Conservation (phyloP, 352 stramenopile genomes). For the Globisporangium echinulatum region DNA sequence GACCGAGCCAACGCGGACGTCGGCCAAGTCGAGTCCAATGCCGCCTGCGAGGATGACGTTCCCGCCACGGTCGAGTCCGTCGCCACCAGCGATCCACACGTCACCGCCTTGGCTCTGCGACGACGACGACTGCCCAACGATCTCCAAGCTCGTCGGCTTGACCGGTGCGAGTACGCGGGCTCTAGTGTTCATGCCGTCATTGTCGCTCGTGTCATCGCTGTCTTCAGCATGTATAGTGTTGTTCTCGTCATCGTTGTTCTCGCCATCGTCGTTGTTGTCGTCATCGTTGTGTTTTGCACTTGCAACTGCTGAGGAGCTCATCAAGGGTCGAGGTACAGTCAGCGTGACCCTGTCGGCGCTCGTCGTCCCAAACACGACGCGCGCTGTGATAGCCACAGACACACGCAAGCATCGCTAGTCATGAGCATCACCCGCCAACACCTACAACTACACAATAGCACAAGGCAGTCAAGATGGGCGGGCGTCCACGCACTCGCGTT, state of each 20-base stretch:
- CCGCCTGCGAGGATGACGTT: slow-evolving; percentile 44
- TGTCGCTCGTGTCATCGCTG: neutral
- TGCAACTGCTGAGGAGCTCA: neutral
- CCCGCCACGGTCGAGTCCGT: slow-evolving; percentile 36
- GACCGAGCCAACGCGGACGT: slow-evolving; percentile 29
- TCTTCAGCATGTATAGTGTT: neutral
- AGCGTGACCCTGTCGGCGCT: slow-evolving; percentile 13
- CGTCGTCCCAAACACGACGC: slow-evolving; percentile 16
- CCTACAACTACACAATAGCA: no score
- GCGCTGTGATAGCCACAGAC: neutral
- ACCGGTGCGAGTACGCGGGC: slow-evolving; percentile 5
- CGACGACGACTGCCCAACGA: slow-evolving; percentile 47
- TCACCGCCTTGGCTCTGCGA: slow-evolving; percentile 40
- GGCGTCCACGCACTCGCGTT: slow-evolving; percentile 29
- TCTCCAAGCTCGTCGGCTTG: slow-evolving; percentile 32
- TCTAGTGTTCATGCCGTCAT: slow-evolving; percentile 10
- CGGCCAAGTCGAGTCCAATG: slow-evolving; percentile 18
- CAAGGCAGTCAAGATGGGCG: no score
- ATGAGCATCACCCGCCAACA: neutral
- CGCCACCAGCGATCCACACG: slow-evolving; percentile 44
- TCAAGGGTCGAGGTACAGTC: slow-evolving; percentile 3
- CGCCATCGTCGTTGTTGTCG: slow-evolving; percentile 1
- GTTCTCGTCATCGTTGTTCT: slow-evolving; percentile 6
- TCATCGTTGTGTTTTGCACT: slow-evolving; percentile 1
- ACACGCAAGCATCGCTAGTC: neutral